Evolutionary conservation across 805 yeast species (phyloP).

Genomic region (Wickerhamiella lipophila): DNA sequence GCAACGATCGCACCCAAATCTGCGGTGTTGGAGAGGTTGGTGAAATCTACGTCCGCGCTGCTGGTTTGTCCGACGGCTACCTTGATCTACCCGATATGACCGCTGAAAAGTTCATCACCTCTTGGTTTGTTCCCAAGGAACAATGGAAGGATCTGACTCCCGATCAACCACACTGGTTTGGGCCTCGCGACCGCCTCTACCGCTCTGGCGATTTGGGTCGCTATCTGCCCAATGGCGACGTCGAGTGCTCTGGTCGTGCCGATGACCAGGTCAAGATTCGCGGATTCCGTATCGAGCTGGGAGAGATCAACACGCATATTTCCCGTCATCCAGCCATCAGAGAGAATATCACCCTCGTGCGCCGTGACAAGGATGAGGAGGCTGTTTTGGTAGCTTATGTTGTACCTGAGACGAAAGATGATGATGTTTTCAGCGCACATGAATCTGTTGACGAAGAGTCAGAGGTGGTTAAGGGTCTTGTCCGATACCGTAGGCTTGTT

Average conservation of each 20-base stretch:
- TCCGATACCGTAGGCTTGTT: conserved; percentile 60
- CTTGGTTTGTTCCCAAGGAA: conserved; percentile 71
- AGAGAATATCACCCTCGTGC: conserved; percentile 83
- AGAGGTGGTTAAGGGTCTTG: conserved; percentile 67
- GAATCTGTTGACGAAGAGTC: conserved; percentile 32
- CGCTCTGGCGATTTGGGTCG: conserved; percentile 97
- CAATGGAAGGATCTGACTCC: conserved; percentile 39
- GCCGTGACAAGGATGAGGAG: conserved; percentile 85
- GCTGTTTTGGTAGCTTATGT: conserved; percentile 82
- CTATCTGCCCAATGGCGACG: conserved; percentile 91
- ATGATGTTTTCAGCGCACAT: conserved; percentile 31
- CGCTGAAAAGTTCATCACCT: conserved; percentile 71
- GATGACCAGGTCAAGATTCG: conserved; percentile 98
- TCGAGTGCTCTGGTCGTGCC: conserved; percentile 97
- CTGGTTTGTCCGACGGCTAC: conserved; percentile 94
- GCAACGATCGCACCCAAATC: conserved; percentile 74
- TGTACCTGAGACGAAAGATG: conserved; percentile 58
- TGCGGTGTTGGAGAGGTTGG: conserved; percentile 99
- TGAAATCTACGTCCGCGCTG: conserved; percentile 96
- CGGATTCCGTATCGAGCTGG: conserved; percentile 96
- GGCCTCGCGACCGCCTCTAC: conserved; percentile 91
- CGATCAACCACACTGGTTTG: conserved; percentile 61
- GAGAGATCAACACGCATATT: conserved; percentile 94
- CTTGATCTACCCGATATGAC: conserved; percentile 83
- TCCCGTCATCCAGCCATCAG: conserved; percentile 88